These are phyloP conservation scores for Linnemannia exigua DNA, from an alignment of 192 early-diverging fungal genomes.

Conservation along the genomic window DNA sequence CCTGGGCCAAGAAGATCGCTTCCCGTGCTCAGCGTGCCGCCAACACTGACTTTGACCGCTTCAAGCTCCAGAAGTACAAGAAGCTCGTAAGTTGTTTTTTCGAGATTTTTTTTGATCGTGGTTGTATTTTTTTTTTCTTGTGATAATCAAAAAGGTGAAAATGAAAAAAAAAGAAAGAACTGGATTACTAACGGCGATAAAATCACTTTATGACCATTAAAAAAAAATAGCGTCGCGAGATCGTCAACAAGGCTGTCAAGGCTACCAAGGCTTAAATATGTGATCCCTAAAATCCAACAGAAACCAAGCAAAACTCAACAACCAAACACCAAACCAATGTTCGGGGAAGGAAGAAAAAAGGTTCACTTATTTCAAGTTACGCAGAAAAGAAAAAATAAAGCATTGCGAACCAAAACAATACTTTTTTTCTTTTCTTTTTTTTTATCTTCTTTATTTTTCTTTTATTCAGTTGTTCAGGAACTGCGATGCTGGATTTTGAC, in stretches of 20 bases:
- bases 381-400: conserved; percentile 13
- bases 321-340: conserved; percentile 7
- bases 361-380: background rate
- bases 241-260: conserved; percentile 55
- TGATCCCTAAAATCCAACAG: background rate
- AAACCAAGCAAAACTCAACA: background rate
- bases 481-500: too few relatives aligned
- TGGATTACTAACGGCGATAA: too few relatives aligned
- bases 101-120: background rate
- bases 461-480: too few relatives aligned
- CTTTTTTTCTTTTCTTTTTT: background rate
- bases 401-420: conserved; percentile 12
- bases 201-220: background rate
- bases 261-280: conserved; percentile 44
- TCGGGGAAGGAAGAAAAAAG: background rate
- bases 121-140: background rate
- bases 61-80: conserved; percentile 96
- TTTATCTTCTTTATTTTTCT: background rate
- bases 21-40: conserved; percentile 81
- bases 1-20: conserved; percentile 97
- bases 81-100: conserved; percentile 76
- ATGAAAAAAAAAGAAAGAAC: too few relatives aligned
- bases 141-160: background rate
- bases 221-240: conserved; percentile 45
- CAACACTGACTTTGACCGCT: conserved; percentile 97